Base-by-base conservation (phyloP, 1,284 basidiomycete genomes). In the Cystobasidium slooffiae region DNA sequence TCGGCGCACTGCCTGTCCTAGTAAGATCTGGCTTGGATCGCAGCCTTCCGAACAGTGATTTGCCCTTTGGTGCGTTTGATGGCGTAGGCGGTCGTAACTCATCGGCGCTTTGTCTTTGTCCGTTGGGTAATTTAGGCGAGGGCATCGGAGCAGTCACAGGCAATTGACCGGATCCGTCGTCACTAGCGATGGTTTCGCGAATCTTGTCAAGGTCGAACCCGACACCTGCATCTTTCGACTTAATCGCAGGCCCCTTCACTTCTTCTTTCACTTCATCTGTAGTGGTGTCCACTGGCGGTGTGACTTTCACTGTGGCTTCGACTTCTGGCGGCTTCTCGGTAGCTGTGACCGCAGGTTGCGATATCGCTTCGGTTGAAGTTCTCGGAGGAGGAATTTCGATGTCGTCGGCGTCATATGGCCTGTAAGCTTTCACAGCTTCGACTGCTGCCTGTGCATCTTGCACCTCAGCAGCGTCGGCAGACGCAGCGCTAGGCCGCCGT, bases 401-500 rank as follows among this genome's bases (percentile, higher is more conserved):
- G 37, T 41, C 43, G 1, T 63, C 61, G 16, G 61, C 43, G 31
- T 63, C 61, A 20, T 63, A 63, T 9, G 44, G 61, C 39, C 7
- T n/a, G 4, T 49, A 20, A 20, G 8, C 22, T 5, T 52, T n/a
- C 18, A 6, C 6, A 4, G 16, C 22, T 16, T 44, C 39, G 24
- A 49, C 49, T 18, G 10, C 16, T 8, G 67, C 44, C 49, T 72
- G 56, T 61, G 68, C 10, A 55, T 72, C 39, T 47, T 22, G 1
- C 10, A 46, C 24, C 44, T 59, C 56, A 10, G 56, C 49, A 16
- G 51, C 7, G 14, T 10, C 10, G 10, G 51, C 41, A 1, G 58
- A 49, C 4, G 6, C n/a, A 0, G 77, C 68, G 14, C 78, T 80
- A 0, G 79, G 80, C 0, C 51, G 41, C 12, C 53, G 3, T 9